Evolutionary conservation across 2,329 filamentous ascomycete species (phyloP), one percentile per base, ranked within the genome.

Genomic region (Microsporum ferrugineum): DNA sequence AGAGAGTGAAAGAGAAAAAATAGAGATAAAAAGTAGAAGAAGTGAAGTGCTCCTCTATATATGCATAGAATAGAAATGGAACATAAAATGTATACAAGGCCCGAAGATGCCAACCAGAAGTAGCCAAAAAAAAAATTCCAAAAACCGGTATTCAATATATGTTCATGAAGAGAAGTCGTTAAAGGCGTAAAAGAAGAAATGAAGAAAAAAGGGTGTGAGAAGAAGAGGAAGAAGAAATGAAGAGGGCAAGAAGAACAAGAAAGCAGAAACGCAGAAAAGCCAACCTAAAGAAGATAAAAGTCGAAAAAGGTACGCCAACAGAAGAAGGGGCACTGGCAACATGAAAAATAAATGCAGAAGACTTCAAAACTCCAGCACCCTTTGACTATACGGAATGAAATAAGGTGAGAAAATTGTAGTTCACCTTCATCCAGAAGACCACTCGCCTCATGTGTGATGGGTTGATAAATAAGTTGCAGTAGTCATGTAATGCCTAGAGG

Each of bases 341-440:
- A 23, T 12, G 36, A 43, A 57, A 10, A 43, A 39, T 41, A 57
- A 41, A 43, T 57, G 31, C n/a, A n/a, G 27, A 53, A 53, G 5
- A 17, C 31, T 51, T 65, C 60, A 69, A 57, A 71, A 72, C 59
- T 67, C 65, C 65, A 66, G 68, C 61, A 70, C 63, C 63, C 67
- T 68, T 55, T 65, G 63, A 59, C 65, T 65, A 60, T 66, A 65
- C 14, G 53, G 33, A 38, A 38, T 51, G 36, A 57, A 58, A 7
- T 65, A 27, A 73, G 66, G 57, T 70, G 67, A 60, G 64, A 66
- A 58, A 74, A 62, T 10, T 73, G 71, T 53, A 66, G 60, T 57
- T 71, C 68, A 14, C 68, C 71, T 63, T 73, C 70, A 59, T 71
- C 71, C 66, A 73, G 66, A n/a, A 73, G 65, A 5, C 71, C 72